Evolutionary conservation across 805 yeast species (phyloP).

Genomic region (Cyberlindnera veronae): DNA sequence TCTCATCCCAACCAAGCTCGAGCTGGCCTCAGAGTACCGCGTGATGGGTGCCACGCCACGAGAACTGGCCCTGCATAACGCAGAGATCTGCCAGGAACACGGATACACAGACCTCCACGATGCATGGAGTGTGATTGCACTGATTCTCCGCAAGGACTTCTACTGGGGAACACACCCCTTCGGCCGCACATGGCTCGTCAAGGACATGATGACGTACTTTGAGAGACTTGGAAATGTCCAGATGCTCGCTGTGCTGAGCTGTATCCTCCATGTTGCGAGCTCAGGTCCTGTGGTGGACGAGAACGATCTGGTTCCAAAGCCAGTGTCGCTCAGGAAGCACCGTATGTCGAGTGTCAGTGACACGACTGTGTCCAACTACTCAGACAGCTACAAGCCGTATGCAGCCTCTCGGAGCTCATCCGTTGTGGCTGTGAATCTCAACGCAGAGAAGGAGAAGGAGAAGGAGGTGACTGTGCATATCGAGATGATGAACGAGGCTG

Average conservation of each 20-base stretch:
- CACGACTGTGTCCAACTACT: slow-evolving; percentile 18
- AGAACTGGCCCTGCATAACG: slow-evolving; percentile 63
- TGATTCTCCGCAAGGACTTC: slow-evolving; percentile 37
- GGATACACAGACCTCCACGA: slow-evolving; percentile 63
- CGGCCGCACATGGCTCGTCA: slow-evolving; percentile 65
- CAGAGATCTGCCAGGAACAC: slow-evolving; percentile 60
- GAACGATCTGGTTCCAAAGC: slow-evolving; percentile 6
- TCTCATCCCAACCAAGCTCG: slow-evolving; percentile 71
- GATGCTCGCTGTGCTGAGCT: slow-evolving; percentile 86
- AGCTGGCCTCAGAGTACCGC: slow-evolving; percentile 63
- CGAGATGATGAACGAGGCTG: slow-evolving; percentile 40
- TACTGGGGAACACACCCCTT: slow-evolving; percentile 83
- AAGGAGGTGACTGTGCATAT: slow-evolving; percentile 35
- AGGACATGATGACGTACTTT: slow-evolving; percentile 58
- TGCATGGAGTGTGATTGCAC: slow-evolving; percentile 65
- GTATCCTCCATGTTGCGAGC: slow-evolving; percentile 43
- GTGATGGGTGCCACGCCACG: slow-evolving; percentile 63
- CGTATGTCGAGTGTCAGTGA: slow-evolving; percentile 19
- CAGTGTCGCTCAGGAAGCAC: slow-evolving; percentile 9
- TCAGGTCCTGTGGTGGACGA: slow-evolving; percentile 7
- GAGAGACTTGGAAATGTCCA: slow-evolving; percentile 68
- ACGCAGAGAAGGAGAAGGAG: slow-evolving; percentile 2
- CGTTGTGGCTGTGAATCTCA: slow-evolving; percentile 12
- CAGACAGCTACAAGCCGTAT: slow-evolving; percentile 22
- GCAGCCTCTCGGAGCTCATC: slow-evolving; percentile 26